phyloP scores from a whole-genome alignment of 352 stramenopile species.

The Globisporangium takayamanum region DNA sequence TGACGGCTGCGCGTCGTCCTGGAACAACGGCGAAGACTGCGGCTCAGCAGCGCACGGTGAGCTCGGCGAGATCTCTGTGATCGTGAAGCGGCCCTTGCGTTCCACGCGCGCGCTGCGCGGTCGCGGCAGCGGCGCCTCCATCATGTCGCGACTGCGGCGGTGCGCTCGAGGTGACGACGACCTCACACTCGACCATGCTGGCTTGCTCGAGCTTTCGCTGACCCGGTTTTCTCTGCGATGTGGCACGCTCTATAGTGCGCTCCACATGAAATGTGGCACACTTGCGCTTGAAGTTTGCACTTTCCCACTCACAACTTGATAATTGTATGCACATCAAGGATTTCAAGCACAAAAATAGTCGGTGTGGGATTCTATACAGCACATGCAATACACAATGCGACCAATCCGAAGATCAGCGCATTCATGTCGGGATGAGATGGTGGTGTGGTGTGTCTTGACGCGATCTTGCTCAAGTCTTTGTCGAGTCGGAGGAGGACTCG shows the following conservation, averaged over 20 bases:
- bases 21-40: conserved; percentile 12
- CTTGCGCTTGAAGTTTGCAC: too few species aligned
- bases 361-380: neutral
- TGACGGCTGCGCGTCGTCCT: conserved; percentile 3
- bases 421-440: neutral
- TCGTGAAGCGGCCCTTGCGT: conserved; percentile 75
- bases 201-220: neutral
- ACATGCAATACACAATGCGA: neutral
- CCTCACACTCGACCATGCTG: too few species aligned
- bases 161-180: too few species aligned
- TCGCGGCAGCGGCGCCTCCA: conserved; percentile 30
- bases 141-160: conserved; percentile 5
- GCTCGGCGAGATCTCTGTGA: conserved; percentile 65
- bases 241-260: too few species aligned
- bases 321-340: too few species aligned
- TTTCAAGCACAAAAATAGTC: too few species aligned
- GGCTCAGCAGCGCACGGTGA: conserved; percentile 31
- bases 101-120: conserved; percentile 44
- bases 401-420: neutral
- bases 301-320: too few species aligned
- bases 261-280: too few species aligned
- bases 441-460: neutral
- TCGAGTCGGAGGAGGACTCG: neutral
- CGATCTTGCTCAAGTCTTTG: neutral
- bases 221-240: too few species aligned